A percentile compares a stretch with the other conserved stretches of the same genome.
phyloP scores from a whole-genome alignment of 345 rosid genomes.

The Citrus sinensis region DNA sequence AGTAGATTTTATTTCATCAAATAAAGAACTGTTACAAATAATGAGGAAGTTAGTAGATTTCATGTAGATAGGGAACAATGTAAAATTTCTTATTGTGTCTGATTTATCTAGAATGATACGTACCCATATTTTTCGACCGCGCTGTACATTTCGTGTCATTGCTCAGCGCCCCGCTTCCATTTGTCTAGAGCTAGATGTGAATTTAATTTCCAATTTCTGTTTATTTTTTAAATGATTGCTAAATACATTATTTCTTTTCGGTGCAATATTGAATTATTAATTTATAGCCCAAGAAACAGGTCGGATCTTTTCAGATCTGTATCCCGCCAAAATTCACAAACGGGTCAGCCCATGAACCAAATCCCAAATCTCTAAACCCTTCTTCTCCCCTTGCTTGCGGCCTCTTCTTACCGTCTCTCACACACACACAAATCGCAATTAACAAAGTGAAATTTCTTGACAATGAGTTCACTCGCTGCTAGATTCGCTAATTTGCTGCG shows the following conservation, averaged over 20 bases:
- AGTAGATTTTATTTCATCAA: too few relatives aligned
- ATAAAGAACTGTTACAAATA: too few relatives aligned
- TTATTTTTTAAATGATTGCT: too few relatives aligned
- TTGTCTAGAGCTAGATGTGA: not conserved
- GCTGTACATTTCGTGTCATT: not conserved
- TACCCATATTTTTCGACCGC: not conserved
- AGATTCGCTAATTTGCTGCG: conserved; percentile 28
- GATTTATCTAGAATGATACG: too few relatives aligned
- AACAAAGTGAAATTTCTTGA: not conserved
- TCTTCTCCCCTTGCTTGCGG: conserved; percentile 5
- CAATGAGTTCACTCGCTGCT: conserved; percentile 36
- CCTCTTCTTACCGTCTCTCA: not conserved
- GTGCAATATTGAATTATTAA: too few relatives aligned
- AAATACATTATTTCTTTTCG: too few relatives aligned
- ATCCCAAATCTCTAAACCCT: conserved; percentile 18
- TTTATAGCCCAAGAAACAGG: too few relatives aligned
- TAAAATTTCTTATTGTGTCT: too few relatives aligned
- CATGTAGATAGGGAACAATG: too few relatives aligned
- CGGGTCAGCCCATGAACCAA: not conserved
- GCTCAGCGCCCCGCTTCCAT: not conserved
- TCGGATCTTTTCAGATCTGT: too few relatives aligned
- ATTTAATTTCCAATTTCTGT: too few relatives aligned
- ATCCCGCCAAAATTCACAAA: not conserved
- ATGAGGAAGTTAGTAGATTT: too few relatives aligned
- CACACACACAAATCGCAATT: not conserved